Evolutionary conservation across 2,329 filamentous ascomycete species (phyloP).

Genomic region (Pochonia chlamydosporia): DNA sequence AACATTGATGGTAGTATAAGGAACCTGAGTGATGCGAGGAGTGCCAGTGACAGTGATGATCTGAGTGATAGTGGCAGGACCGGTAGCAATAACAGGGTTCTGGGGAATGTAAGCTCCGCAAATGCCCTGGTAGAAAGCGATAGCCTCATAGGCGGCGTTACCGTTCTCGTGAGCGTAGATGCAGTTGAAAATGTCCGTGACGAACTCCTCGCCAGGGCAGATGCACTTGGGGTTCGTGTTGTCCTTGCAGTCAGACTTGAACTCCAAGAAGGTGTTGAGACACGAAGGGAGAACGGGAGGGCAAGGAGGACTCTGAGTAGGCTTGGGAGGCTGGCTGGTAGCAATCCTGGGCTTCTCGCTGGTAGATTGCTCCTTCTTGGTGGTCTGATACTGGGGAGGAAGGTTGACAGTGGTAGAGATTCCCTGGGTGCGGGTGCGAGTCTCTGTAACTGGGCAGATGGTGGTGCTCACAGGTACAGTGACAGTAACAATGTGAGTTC

Average conservation of each 20-base stretch:
- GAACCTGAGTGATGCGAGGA: conserved; percentile 43
- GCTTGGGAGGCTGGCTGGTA: conserved; percentile 12
- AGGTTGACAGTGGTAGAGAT: conserved; percentile 11
- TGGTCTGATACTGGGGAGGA: conserved; percentile 9
- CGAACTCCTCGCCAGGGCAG: conserved; percentile 75
- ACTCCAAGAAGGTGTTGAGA: conserved; percentile 83
- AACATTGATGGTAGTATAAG: conserved; percentile 46
- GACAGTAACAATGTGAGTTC: conserved; percentile 43
- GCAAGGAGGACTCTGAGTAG: conserved; percentile 32
- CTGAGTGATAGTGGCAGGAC: conserved; percentile 58
- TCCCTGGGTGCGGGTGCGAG: conserved; percentile 29
- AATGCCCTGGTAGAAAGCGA: conserved; percentile 85
- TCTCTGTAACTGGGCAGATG: conserved; percentile 56
- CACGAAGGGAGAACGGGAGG: conserved; percentile 77
- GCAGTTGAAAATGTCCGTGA: conserved; percentile 74
- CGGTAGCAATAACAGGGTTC: conserved; percentile 83
- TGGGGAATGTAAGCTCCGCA: conserved; percentile 67
- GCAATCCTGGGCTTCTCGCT: conserved; percentile 9
- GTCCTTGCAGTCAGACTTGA: conserved; percentile 63
- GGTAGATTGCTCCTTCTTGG: conserved; percentile 11
- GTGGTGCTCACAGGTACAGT: conserved; percentile 54
- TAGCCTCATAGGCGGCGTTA: conserved; percentile 60
- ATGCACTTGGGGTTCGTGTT: conserved; percentile 82
- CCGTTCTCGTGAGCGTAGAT: conserved; percentile 66
- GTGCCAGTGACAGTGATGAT: conserved; percentile 51